Percentiles rank a stretch among this genome's conserved stretches.
Conservation (phyloP, 2,329 filamentous ascomycete species). For the Chaetomiaceae sp. region DNA sequence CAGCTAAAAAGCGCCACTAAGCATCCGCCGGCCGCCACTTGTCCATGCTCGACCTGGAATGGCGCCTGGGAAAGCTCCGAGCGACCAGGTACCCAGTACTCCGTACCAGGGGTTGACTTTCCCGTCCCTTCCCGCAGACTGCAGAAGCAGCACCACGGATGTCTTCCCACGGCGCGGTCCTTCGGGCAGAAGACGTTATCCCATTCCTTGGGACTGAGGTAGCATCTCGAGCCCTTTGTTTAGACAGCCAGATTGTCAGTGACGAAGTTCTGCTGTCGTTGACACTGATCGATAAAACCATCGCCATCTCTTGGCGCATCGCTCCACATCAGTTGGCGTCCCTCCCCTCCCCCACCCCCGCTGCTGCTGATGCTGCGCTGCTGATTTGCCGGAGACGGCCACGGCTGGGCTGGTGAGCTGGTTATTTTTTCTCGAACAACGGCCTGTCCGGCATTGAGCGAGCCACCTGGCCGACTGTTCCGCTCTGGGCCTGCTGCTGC, state of each 20-base stretch:
- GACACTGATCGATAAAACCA: too few species aligned
- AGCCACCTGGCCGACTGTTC: constrained; percentile 16
- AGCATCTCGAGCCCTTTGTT: not conserved
- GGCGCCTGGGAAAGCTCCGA: constrained; percentile 11
- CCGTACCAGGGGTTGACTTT: not conserved
- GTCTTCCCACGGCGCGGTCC: constrained; percentile 7
- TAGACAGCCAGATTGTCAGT: not conserved
- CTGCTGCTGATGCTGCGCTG: constrained; percentile 6
- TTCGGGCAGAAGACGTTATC: not conserved
- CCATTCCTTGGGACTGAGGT: constrained; percentile 8
- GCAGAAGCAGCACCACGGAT: not conserved
- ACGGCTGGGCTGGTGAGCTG: not conserved
- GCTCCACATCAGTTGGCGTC: not conserved
- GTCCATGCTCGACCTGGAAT: constrained; percentile 9
- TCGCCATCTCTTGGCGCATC: not conserved
- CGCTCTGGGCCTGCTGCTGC: constrained; percentile 18
- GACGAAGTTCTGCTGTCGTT: too few species aligned
- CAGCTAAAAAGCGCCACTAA: not conserved
- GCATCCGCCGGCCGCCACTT: not conserved
- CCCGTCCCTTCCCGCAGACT: constrained; percentile 5
- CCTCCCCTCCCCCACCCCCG: not conserved
- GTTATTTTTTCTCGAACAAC: constrained; percentile 18
- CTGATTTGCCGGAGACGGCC: not conserved
- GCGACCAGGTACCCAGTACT: constrained; percentile 6
- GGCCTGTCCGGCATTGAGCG: constrained; percentile 23